Evolutionary conservation across 768 basidiomycete species (phyloP).

Genomic region (Suillus luteus): DNA sequence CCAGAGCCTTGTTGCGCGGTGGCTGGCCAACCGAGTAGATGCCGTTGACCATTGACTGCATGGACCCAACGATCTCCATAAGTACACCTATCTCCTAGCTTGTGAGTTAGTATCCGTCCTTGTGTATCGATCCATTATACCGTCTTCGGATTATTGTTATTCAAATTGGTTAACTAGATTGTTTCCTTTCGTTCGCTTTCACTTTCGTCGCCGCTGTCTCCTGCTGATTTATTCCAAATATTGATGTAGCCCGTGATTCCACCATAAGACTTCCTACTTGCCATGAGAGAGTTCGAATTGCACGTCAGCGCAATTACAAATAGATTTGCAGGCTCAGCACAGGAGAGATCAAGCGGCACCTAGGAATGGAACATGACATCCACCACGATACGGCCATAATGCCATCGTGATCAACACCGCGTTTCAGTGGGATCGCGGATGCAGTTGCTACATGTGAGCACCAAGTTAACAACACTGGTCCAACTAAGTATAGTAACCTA

Average conservation of each 20-base stretch:
- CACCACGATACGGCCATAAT: background rate
- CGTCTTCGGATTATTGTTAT: background rate
- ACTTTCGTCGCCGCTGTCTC: background rate
- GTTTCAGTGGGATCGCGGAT: background rate
- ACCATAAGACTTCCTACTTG: background rate
- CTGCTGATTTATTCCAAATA: background rate
- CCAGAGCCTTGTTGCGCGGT: slow-evolving; percentile 36
- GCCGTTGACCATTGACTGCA: slow-evolving; percentile 22
- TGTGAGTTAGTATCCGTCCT: background rate
- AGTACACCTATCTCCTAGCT: background rate
- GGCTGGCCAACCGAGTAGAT: slow-evolving; percentile 42
- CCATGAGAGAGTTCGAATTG: no score
- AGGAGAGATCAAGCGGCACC: no score
- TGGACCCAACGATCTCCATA: slow-evolving; percentile 8
- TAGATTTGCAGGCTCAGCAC: no score
- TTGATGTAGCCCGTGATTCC: background rate
- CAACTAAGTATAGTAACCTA: background rate
- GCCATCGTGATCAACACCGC: background rate
- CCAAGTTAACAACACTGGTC: background rate
- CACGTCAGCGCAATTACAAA: no score
- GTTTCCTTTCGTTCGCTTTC: background rate
- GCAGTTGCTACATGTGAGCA: background rate
- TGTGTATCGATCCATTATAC: slow-evolving; percentile 4
- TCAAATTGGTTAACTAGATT: background rate
- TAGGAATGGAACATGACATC: background rate